These are phyloP conservation scores for Pseudogymnoascus sp. DNA, from an alignment of 2,329 filamentous ascomycete species.

Conservation along the genomic window DNA sequence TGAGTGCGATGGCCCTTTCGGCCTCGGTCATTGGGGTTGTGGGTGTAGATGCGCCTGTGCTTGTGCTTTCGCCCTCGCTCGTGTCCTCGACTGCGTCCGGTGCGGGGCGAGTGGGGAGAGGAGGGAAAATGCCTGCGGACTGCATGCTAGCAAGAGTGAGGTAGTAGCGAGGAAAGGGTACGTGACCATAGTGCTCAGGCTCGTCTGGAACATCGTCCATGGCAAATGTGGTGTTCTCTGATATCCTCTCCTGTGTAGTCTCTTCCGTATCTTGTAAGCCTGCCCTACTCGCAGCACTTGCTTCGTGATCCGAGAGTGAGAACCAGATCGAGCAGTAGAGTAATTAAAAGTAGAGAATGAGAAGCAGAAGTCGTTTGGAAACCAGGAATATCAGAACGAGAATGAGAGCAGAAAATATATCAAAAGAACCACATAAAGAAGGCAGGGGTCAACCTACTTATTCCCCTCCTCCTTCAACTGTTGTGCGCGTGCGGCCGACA, in stretches of 20 bases:
- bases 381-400: neutral
- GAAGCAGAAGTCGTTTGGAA: neutral
- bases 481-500: neutral
- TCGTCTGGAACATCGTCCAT: conserved; percentile 7
- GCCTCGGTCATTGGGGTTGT: neutral
- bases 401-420: neutral
- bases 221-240: neutral
- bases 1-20: neutral
- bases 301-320: neutral
- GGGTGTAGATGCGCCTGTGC: neutral
- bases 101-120: neutral
- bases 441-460: conserved; percentile 1
- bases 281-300: neutral
- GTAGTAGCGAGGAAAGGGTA: neutral
- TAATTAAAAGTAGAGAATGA: neutral
- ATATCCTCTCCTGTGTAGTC: neutral
- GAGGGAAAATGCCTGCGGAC: no score
- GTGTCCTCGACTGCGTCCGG: neutral
- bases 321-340: neutral
- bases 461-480: conserved; percentile 9
- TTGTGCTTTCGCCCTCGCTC: neutral
- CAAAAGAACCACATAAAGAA: neutral
- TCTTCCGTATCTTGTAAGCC: neutral
- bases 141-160: neutral
- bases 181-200: neutral